Percentiles rank a stretch among this genome's conserved stretches.
Conservation (phyloP, 176 grass and related monocot species). For the Pharus latifolius region DNA sequence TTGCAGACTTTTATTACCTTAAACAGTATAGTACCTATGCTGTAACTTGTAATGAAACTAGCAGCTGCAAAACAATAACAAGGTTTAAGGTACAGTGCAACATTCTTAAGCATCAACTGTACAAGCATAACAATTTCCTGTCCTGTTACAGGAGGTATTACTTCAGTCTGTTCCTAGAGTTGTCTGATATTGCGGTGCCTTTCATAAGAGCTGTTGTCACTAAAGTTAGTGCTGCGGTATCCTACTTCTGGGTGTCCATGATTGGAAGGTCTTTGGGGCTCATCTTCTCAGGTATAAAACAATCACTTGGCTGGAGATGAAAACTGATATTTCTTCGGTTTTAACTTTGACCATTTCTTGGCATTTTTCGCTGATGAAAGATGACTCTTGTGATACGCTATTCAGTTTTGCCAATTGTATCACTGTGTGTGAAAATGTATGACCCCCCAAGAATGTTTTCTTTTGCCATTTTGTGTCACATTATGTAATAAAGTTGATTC, state of each 20-base stretch:
- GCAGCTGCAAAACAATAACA: too few relatives aligned
- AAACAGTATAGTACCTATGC: not conserved
- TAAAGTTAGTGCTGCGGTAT: slow-evolving; percentile 61
- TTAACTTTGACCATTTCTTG: not conserved
- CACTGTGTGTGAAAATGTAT: not conserved
- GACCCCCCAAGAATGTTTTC: not conserved
- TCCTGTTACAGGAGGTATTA: slow-evolving; percentile 80
- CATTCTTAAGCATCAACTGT: not conserved
- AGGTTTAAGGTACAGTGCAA: too few relatives aligned
- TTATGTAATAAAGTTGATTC: not conserved
- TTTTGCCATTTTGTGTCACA: not conserved
- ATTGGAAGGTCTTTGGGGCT: slow-evolving; percentile 92
- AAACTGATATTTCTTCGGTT: slow-evolving; percentile 1
- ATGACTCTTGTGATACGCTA: not conserved
- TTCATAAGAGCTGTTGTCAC: slow-evolving; percentile 42
- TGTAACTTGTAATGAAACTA: not conserved
- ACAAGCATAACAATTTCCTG: not conserved
- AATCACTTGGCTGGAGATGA: slow-evolving; percentile 81
- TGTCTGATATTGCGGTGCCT: slow-evolving; percentile 77
- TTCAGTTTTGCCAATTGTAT: not conserved
- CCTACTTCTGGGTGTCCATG: slow-evolving; percentile 85
- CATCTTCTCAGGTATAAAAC: slow-evolving; percentile 84
- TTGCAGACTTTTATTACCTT: not conserved
- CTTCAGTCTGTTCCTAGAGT: slow-evolving; percentile 80
- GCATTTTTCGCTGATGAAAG: not conserved